These are phyloP conservation scores for Dactylella cylindrospora DNA, from an alignment of 2,329 filamentous ascomycete species.

Conservation along the genomic window DNA sequence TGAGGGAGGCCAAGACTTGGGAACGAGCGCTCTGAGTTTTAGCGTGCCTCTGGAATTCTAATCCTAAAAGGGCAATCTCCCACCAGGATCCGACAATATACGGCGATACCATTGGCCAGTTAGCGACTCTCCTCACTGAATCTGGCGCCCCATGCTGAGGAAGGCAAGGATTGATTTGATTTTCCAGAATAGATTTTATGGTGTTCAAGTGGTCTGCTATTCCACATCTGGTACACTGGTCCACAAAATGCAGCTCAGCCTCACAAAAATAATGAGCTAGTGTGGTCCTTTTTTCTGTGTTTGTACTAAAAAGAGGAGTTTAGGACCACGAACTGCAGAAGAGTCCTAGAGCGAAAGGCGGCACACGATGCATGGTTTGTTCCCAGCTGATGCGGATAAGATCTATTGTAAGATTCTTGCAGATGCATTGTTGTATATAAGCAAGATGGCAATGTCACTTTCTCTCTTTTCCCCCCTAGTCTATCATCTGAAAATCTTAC, in stretches of 20 bases:
- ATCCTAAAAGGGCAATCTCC: constrained; percentile 22
- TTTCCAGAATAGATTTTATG: too few relatives aligned
- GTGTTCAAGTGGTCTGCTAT: constrained; percentile 14
- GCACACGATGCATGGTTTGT: constrained; percentile 13
- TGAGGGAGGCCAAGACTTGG: too few relatives aligned
- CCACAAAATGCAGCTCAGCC: constrained; percentile 38
- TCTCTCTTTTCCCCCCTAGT: background rate
- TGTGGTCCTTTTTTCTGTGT: too few relatives aligned
- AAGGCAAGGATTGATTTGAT: constrained; percentile 41
- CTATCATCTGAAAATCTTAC: constrained; percentile 17
- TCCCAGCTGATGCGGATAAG: constrained; percentile 11
- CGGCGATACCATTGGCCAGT: constrained; percentile 17
- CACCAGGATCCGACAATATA: constrained; percentile 5
- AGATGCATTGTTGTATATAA: constrained; percentile 32
- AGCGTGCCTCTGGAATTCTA: constrained; percentile 14
- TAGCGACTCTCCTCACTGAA: constrained; percentile 17
- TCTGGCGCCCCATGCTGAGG: constrained; percentile 13
- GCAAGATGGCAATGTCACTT: constrained; percentile 38
- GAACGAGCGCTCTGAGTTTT: too few relatives aligned
- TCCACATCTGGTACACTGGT: constrained; percentile 32
- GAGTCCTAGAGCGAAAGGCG: constrained; percentile 19
- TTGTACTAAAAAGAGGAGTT: too few relatives aligned
- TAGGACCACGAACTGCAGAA: constrained; percentile 26
- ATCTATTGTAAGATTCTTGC: constrained; percentile 4
- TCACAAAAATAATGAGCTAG: constrained; percentile 6